phyloP scores from a whole-genome alignment of 2,329 filamentous ascomycete genomes.

The Talaromyces atroroseus region DNA sequence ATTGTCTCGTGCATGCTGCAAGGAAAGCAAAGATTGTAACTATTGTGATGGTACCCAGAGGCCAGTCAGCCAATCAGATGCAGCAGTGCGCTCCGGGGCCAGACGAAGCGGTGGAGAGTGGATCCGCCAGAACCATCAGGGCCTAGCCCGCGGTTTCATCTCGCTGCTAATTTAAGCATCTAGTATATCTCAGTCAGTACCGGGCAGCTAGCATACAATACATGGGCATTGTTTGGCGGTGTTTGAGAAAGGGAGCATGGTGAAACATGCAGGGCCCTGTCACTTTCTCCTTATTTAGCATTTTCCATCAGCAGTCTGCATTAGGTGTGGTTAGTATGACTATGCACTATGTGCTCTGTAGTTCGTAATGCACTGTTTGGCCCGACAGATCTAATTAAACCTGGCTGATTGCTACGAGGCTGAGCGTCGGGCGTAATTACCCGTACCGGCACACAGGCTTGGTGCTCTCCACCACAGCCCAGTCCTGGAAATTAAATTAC shows the following conservation, averaged over 20 bases:
- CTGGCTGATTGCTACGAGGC: neutral
- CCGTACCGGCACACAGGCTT: neutral
- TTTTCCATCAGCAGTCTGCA: no score
- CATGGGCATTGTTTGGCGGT: neutral
- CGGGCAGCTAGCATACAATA: neutral
- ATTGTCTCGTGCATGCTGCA: neutral
- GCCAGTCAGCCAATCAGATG: neutral
- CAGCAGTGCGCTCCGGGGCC: neutral
- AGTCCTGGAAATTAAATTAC: neutral
- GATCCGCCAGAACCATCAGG: neutral
- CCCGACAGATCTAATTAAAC: neutral
- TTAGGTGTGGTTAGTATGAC: no score
- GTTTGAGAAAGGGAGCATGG: constrained; percentile 2
- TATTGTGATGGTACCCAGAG: no score
- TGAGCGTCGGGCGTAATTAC: constrained; percentile 4
- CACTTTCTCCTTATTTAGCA: neutral
- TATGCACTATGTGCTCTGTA: no score
- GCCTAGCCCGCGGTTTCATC: constrained; percentile 9
- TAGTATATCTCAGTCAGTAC: no score
- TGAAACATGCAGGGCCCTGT: constrained; percentile 5
- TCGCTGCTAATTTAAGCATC: neutral
- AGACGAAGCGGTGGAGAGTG: neutral
- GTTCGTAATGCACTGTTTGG: neutral
- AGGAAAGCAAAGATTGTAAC: no score
- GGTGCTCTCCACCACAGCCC: neutral